Evolutionary conservation across 164 flowering plant species (phyloP), one percentile per base, ranked within the genome.

Genomic region (Vitis rotundifolia): DNA sequence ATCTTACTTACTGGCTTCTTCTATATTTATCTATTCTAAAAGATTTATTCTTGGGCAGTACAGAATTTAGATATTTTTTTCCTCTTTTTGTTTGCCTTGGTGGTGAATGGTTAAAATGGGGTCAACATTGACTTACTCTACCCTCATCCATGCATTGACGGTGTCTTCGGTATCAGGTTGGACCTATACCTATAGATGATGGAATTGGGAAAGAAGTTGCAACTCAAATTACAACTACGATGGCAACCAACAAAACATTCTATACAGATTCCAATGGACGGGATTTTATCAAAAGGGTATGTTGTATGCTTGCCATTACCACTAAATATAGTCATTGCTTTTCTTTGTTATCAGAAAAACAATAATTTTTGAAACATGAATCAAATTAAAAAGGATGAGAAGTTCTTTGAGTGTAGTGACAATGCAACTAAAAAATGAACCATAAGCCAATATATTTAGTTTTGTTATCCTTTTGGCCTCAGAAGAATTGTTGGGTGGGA

Each of bases 191-290:
- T 13, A 74, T 89, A 70, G 92, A 85, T 77, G 97, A 95, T 86
- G 89, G 89, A 69, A 61, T 78, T 59, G 97, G 99, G 37, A 95
- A 93, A 79, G 99, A 95, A 79, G 77, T 95, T 56, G 75, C 68
- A 22, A 78, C 96, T 71, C 89, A 89, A 67, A 84, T 95, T 66
- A 74, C 78, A 10, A 91, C 94, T 52, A 65, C 76, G 37, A 75
- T 93, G 92, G 69, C 68, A 72, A 88, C 87, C 64, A 88, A 95
- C 62, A 89, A 85, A 77, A 87, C 90, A 29, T 92, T 94, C 77
- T 94, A 81, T 72, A 92, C 99, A 53, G 97, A 94, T 81, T 92
- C 99, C 12, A 92, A 84, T 79, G 99, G 99, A 14, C 89, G 98
- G 62, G 99, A 94, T 70, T 95, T 93, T 74, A 83, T 95, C 48